Conservation (phyloP, 495 filamentous ascomycete genomes). For the Aspergillus egyptiacus region DNA sequence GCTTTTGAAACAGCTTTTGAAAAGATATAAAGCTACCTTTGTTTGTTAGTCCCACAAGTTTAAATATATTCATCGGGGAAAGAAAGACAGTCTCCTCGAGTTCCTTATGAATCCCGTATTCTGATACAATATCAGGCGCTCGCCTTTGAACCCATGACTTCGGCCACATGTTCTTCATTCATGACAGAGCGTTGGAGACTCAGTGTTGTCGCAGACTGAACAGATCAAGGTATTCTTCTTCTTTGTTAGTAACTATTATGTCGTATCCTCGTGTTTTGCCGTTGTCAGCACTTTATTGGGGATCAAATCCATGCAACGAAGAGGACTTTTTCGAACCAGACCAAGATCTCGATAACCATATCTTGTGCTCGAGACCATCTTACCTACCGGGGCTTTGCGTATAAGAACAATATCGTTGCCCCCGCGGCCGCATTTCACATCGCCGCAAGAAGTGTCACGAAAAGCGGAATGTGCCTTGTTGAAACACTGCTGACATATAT, state of each 20-base stretch:
- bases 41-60: not conserved
- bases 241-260: conserved; percentile 12
- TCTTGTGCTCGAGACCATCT: conserved; percentile 6
- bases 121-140: conserved; percentile 20
- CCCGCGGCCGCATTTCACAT: not conserved
- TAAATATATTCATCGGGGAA: not conserved
- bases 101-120: not conserved
- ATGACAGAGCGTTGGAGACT: conserved; percentile 15
- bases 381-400: conserved; percentile 1
- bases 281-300: conserved; percentile 14
- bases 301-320: not conserved
- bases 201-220: conserved; percentile 5
- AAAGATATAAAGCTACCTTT: conserved; percentile 6
- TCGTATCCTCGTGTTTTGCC: conserved; percentile 2
- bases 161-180: conserved; percentile 20
- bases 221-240: conserved; percentile 6
- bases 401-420: not conserved
- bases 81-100: not conserved
- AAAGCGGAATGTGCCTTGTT: conserved; percentile 14
- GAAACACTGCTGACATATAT: conserved; percentile 9
- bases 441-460: not conserved
- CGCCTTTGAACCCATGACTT: conserved; percentile 25
- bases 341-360: not conserved
- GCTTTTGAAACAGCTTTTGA: not conserved
- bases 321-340: not conserved